These are phyloP conservation scores for Phytophthora sp. DNA, from an alignment of 352 stramenopile species.

Conservation along the genomic window DNA sequence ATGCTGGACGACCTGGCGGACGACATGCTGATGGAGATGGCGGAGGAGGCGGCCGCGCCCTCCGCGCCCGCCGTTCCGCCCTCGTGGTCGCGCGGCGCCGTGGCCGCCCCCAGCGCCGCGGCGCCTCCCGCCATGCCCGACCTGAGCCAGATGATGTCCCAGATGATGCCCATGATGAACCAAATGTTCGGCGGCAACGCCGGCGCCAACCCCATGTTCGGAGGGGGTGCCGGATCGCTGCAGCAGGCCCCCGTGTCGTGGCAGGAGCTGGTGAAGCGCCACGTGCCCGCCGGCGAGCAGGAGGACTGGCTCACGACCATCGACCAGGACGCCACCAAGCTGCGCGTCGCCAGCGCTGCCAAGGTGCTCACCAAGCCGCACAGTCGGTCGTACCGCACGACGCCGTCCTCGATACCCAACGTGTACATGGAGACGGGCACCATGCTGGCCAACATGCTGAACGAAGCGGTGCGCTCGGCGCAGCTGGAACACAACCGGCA, in stretches of 20 bases:
- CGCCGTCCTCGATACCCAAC: conserved; percentile 53
- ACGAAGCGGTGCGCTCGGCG: conserved; percentile 64
- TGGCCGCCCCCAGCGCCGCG: background rate
- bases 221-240: conserved; percentile 26
- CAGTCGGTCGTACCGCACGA: conserved; percentile 68
- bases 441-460: conserved; percentile 67
- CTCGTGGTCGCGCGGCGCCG: conserved; percentile 36
- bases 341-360: conserved; percentile 33
- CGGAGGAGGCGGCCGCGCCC: conserved; percentile 21
- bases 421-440: conserved; percentile 68
- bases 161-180: conserved; percentile 91
- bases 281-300: conserved; percentile 62
- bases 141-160: conserved; percentile 81
- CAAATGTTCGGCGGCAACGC: conserved; percentile 67
- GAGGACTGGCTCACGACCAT: conserved; percentile 76
- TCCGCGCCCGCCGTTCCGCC: conserved; percentile 25
- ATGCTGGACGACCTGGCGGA: conserved; percentile 81
- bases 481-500: conserved; percentile 59
- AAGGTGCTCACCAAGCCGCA: conserved; percentile 45
- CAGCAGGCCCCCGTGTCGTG: conserved; percentile 51
- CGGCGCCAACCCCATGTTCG: conserved; percentile 33
- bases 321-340: conserved; percentile 52
- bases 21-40: conserved; percentile 84
- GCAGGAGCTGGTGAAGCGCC: conserved; percentile 73
- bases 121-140: conserved; percentile 52